A percentile compares a stretch with the other conserved stretches of the same genome.
phyloP scores from a whole-genome alignment of 169 alveolate genomes.

The Sarcocystis neurona region DNA sequence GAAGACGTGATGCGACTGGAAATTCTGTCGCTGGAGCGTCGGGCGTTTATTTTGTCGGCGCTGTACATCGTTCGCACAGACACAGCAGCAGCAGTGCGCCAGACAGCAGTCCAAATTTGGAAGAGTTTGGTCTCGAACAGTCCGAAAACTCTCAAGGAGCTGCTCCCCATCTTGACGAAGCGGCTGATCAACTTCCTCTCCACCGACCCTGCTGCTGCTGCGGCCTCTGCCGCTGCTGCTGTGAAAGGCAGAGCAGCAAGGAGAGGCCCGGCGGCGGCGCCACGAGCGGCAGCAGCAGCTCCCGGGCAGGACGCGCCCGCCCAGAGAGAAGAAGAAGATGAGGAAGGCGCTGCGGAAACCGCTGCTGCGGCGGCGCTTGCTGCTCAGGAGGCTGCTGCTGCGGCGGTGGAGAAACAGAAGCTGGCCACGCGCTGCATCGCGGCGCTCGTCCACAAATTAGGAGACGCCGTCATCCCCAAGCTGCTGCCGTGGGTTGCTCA shows the following conservation, averaged over 20 bases:
- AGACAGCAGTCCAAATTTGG: slow-evolving; percentile 73
- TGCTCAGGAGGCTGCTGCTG: slow-evolving; percentile 5
- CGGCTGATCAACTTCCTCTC: slow-evolving; percentile 68
- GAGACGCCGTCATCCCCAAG: slow-evolving; percentile 62
- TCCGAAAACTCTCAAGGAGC: slow-evolving; percentile 73
- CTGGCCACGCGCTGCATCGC: slow-evolving; percentile 72
- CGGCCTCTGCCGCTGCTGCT: too few species aligned
- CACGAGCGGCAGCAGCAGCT: too few species aligned
- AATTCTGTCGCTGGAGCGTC: slow-evolving; percentile 71
- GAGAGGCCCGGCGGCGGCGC: too few species aligned
- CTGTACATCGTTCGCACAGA: slow-evolving; percentile 74
- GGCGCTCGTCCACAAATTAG: slow-evolving; percentile 68
- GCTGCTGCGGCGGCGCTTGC: slow-evolving; percentile 45
- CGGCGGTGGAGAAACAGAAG: slow-evolving; percentile 62
- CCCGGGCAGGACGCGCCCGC: too few species aligned
- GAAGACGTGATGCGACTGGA: slow-evolving; percentile 67
- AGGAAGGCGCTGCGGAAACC: too few species aligned
- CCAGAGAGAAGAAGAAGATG: too few species aligned
- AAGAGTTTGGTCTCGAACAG: slow-evolving; percentile 76
- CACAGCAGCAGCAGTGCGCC: slow-evolving; percentile 70
- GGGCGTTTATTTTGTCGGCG: slow-evolving; percentile 75
- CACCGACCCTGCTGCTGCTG: slow-evolving; percentile 23
- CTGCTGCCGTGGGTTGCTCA: slow-evolving; percentile 68
- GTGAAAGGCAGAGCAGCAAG: slow-evolving; percentile 55
- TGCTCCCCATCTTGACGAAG: slow-evolving; percentile 70